A percentile compares a stretch with the other conserved stretches of the same genome.
Evolutionary conservation across 768 basidiomycete species (phyloP).

Genomic region (Lactarius indigo): DNA sequence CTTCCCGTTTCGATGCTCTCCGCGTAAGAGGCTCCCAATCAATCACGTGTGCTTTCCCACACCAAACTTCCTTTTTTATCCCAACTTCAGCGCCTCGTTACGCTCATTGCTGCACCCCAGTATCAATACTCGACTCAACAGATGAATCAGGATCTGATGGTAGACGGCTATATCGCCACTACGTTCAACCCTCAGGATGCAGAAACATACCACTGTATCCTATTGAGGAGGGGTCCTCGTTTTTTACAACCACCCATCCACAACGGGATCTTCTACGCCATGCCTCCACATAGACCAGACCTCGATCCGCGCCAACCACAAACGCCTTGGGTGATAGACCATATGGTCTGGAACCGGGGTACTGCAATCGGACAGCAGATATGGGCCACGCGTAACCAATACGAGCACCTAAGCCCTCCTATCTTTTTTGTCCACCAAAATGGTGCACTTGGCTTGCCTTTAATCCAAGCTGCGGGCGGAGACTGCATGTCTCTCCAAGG

Average conservation of each 20-base stretch:
- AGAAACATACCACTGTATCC: background rate
- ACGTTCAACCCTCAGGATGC: background rate
- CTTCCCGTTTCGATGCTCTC: no score
- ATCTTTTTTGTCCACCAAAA: constrained; percentile 9
- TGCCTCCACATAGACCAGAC: background rate
- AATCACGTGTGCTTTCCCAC: no score
- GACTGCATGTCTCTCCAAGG: background rate
- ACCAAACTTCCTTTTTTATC: no score
- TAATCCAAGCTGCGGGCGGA: background rate
- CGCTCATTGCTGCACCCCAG: background rate
- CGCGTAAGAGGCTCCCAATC: no score
- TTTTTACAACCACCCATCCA: background rate
- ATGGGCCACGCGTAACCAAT: background rate
- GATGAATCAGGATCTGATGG: background rate
- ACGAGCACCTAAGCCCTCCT: constrained; percentile 6
- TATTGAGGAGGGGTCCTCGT: background rate
- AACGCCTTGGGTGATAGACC: background rate
- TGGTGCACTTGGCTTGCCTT: constrained; percentile 3
- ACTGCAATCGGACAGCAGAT: constrained; percentile 6
- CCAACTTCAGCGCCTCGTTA: no score
- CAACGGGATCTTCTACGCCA: background rate
- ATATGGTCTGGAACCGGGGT: background rate
- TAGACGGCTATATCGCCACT: constrained; percentile 12
- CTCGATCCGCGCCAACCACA: background rate
- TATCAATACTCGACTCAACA: background rate